These are phyloP conservation scores for Falciphora oryzae DNA, from an alignment of 2,329 filamentous ascomycete genomes.

Conservation along the genomic window DNA sequence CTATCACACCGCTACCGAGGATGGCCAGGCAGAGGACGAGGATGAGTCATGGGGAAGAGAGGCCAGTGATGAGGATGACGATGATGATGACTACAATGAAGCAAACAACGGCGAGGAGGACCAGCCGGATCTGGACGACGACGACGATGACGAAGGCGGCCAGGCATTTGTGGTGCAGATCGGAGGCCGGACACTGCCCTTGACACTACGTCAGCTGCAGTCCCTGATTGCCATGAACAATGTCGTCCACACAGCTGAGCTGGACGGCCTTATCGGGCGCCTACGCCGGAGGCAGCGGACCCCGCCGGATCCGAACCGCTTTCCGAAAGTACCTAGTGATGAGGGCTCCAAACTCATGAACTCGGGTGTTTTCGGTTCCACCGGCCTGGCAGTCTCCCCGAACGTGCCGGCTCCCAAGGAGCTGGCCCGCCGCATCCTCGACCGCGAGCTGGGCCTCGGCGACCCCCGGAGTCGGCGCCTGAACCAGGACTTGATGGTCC, in stretches of 20 bases:
- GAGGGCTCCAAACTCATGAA: constrained; percentile 74
- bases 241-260: background rate
- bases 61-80: constrained; percentile 14
- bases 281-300: constrained; percentile 35
- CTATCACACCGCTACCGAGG: constrained; percentile 6
- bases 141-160: constrained; percentile 11
- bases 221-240: background rate
- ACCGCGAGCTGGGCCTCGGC: constrained; percentile 73
- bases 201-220: constrained; percentile 20
- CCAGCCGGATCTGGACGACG: constrained; percentile 12
- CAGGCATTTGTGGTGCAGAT: constrained; percentile 15
- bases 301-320: constrained; percentile 48
- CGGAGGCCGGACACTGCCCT: constrained; percentile 11
- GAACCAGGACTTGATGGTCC: constrained; percentile 58
- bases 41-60: background rate
- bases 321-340: constrained; percentile 80
- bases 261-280: constrained; percentile 12
- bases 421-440: constrained; percentile 66
- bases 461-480: constrained; percentile 51
- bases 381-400: constrained; percentile 43
- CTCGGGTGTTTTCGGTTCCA: constrained; percentile 72
- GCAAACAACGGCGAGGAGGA: constrained; percentile 16
- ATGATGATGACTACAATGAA: constrained; percentile 15
- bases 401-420: constrained; percentile 40
- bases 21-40: background rate